A percentile compares a stretch with the other conserved stretches of the same genome.
These are phyloP conservation scores for Talaromyces atroroseus DNA, from an alignment of 2,329 filamentous ascomycete species.

Conservation along the genomic window DNA sequence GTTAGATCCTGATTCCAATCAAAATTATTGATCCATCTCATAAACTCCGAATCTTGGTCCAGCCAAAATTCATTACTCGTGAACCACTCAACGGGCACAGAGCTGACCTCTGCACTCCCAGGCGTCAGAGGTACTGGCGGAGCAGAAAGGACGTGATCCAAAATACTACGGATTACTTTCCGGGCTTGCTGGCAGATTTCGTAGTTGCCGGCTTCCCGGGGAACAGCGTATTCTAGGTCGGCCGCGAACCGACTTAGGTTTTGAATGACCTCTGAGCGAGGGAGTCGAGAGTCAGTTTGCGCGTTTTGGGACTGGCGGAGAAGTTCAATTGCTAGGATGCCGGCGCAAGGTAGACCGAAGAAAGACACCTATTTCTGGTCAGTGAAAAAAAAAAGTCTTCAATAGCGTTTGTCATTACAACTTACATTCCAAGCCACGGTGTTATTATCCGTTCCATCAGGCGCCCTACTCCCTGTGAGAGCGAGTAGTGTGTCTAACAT, in stretches of 20 bases:
- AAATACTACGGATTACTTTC: slow-evolving; percentile 19
- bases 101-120: neutral
- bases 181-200: slow-evolving; percentile 22
- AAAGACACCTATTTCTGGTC: slow-evolving; percentile 12
- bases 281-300: slow-evolving; percentile 15
- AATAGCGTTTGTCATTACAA: neutral
- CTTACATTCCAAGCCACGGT: slow-evolving; percentile 17
- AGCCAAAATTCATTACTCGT: slow-evolving; percentile 11
- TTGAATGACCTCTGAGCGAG: slow-evolving; percentile 25
- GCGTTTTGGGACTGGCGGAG: slow-evolving; percentile 15
- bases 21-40: slow-evolving; percentile 12
- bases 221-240: slow-evolving; percentile 19
- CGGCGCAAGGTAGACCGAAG: slow-evolving; percentile 23
- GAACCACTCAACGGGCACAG: slow-evolving; percentile 10
- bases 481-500: slow-evolving; percentile 19
- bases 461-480: slow-evolving; percentile 13
- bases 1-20: slow-evolving; percentile 9
- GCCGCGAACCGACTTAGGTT: slow-evolving; percentile 24
- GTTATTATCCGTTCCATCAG: slow-evolving; percentile 12
- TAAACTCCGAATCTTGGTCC: slow-evolving; percentile 11
- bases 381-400: neutral
- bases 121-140: neutral
- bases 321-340: slow-evolving; percentile 25
- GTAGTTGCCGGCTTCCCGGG: slow-evolving; percentile 20
- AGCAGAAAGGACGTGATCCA: slow-evolving; percentile 17